Evolutionary conservation across 73 alveolate species (phyloP).

Genomic region (Halteria grandinella): DNA sequence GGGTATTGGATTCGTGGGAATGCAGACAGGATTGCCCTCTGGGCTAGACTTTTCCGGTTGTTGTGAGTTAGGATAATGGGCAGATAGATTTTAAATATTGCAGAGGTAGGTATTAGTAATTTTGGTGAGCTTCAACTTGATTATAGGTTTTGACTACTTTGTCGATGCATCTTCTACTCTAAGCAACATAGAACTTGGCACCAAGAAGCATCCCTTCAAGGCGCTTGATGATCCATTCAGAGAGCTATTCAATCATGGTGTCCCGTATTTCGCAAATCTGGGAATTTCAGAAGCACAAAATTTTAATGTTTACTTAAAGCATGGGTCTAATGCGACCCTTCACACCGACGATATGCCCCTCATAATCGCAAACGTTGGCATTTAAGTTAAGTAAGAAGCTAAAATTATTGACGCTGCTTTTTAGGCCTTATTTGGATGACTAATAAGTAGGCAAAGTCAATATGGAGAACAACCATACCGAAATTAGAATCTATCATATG

Average conservation of each 20-base stretch:
- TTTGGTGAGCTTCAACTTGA: not conserved
- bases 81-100: not conserved
- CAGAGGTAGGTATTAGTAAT: not conserved
- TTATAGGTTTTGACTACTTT: not conserved
- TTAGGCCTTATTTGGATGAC: conserved; percentile 24
- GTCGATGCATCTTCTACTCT: not conserved
- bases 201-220: not conserved
- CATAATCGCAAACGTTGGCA: not conserved
- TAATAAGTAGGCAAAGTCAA: too few relatives aligned
- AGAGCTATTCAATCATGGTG: conserved; percentile 8
- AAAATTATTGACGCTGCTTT: not conserved
- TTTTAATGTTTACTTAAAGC: too few relatives aligned
- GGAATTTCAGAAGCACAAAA: too few relatives aligned
- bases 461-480: not conserved
- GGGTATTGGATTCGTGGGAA: too few relatives aligned
- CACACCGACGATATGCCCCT: conserved; percentile 23
- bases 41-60: too few relatives aligned
- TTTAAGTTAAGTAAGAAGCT: not conserved
- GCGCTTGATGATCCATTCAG: conserved; percentile 29
- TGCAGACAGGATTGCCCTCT: too few relatives aligned
- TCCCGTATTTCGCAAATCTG: not conserved
- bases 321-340: conserved; percentile 4
- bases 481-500: conserved; percentile 11
- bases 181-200: conserved; percentile 29
- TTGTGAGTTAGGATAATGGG: too few relatives aligned